Percentiles rank a stretch among this genome's conserved stretches.
Evolutionary conservation across 345 rosid species (phyloP).

Genomic region (Arabis hirsuta): DNA sequence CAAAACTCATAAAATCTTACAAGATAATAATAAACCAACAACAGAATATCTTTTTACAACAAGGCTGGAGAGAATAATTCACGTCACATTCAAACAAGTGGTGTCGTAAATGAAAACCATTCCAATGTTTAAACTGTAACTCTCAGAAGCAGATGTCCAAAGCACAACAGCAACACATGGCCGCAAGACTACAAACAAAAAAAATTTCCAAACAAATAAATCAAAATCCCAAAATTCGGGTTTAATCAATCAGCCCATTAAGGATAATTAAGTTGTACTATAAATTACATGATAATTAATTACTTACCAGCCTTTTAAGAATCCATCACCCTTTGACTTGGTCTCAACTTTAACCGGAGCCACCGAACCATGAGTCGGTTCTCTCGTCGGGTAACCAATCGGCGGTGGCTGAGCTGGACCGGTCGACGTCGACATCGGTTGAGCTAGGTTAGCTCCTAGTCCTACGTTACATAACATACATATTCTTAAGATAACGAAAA

Average conservation of each 20-base stretch:
- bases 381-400: slow-evolving; percentile 41
- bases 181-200: slow-evolving; percentile 41
- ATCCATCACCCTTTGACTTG: slow-evolving; percentile 45
- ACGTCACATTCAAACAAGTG: slow-evolving; percentile 23
- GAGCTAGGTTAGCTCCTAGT: slow-evolving; percentile 39
- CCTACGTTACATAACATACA: slow-evolving; percentile 30
- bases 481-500: background rate
- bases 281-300: background rate
- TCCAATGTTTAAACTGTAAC: background rate
- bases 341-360: slow-evolving; percentile 41
- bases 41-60: background rate
- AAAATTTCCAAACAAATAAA: background rate
- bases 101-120: slow-evolving; percentile 4
- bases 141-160: slow-evolving; percentile 40
- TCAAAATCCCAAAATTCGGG: background rate
- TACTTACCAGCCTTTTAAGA: slow-evolving; percentile 41
- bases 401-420: slow-evolving; percentile 33
- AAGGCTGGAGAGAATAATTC: slow-evolving; percentile 20
- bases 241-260: background rate
- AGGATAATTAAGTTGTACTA: background rate
- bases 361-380: slow-evolving; percentile 22
- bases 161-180: slow-evolving; percentile 48
- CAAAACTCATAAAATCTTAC: background rate
- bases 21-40: slow-evolving; percentile 23
- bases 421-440: slow-evolving; percentile 44